Evolutionary conservation across 768 basidiomycete genomes (phyloP).

Genomic region (Calocybe gangraenosa): DNA sequence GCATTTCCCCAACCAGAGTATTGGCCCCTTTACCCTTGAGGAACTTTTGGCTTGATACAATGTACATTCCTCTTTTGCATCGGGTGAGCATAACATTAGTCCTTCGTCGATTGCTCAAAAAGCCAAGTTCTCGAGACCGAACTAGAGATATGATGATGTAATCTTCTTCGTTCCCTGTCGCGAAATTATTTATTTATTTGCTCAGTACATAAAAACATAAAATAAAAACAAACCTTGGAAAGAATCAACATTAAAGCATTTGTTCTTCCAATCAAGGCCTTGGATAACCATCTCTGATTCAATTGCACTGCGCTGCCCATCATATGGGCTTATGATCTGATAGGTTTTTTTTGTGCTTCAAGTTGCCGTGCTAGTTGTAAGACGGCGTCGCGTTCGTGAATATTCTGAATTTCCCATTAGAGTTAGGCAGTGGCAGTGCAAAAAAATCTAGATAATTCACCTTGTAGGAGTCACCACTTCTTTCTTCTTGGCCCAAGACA

Average conservation of each 20-base stretch:
- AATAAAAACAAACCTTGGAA: slow-evolving; percentile 60
- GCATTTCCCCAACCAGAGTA: slow-evolving; percentile 41
- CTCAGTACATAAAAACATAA: slow-evolving; percentile 5
- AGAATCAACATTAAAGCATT: slow-evolving; percentile 81
- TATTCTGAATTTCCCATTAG: slow-evolving; percentile 48
- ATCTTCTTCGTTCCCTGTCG: slow-evolving; percentile 77
- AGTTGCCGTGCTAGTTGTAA: slow-evolving; percentile 55
- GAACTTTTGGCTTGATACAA: slow-evolving; percentile 61
- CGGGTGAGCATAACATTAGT: slow-evolving; percentile 89
- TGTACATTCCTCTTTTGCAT: slow-evolving; percentile 75
- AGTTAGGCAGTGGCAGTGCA: not conserved
- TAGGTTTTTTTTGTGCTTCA: slow-evolving; percentile 41
- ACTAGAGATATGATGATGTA: slow-evolving; percentile 73
- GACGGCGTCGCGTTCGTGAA: slow-evolving; percentile 49
- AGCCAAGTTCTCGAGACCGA: slow-evolving; percentile 56
- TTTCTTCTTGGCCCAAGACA: slow-evolving; percentile 36
- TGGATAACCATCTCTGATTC: slow-evolving; percentile 47
- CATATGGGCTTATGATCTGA: slow-evolving; percentile 80
- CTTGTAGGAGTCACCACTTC: slow-evolving; percentile 27
- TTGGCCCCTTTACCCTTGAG: slow-evolving; percentile 47
- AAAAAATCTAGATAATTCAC: slow-evolving; percentile 19
- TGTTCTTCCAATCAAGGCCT: slow-evolving; percentile 59
- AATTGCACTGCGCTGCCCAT: slow-evolving; percentile 59
- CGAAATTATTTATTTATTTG: slow-evolving; percentile 1
- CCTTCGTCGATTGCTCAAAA: slow-evolving; percentile 58